Conservation (phyloP, 108 stramenopile genomes). For the Schizochytrium sp. region DNA sequence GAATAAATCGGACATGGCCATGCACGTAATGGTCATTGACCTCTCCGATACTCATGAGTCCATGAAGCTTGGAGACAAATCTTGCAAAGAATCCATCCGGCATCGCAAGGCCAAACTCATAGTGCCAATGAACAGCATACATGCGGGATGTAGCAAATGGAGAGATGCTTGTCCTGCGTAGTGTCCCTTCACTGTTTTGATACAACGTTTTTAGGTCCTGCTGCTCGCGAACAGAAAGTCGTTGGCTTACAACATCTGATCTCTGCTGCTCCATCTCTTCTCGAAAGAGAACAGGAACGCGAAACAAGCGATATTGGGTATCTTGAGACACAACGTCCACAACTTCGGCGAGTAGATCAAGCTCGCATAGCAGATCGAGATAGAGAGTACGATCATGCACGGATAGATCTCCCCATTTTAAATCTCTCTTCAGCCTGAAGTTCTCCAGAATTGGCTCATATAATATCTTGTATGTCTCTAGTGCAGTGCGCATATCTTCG, state of each 20-base stretch:
- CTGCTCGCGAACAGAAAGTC: neutral
- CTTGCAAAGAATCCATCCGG: neutral
- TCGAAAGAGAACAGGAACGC: constrained; percentile 10
- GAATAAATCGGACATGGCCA: neutral
- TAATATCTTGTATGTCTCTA: neutral
- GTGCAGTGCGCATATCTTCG: neutral
- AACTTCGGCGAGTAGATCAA: constrained; percentile 5
- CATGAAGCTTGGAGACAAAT: neutral
- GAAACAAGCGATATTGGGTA: neutral
- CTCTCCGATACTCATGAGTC: constrained; percentile 29
- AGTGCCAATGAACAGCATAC: constrained; percentile 18
- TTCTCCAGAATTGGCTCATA: neutral
- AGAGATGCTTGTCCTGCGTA: neutral
- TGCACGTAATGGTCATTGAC: constrained; percentile 28
- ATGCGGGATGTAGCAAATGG: constrained; percentile 25
- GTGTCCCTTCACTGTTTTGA: neutral
- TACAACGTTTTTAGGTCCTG: neutral
- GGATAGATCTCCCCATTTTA: neutral
- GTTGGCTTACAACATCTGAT: neutral
- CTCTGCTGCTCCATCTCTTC: neutral
- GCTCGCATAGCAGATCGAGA: constrained; percentile 6
- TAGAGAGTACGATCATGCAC: neutral
- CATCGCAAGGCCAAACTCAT: neutral
- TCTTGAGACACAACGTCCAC: neutral
- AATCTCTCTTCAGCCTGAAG: neutral